Conservation (phyloP, 192 early-diverging fungal genomes). For the Dimargaris xerosporica region DNA sequence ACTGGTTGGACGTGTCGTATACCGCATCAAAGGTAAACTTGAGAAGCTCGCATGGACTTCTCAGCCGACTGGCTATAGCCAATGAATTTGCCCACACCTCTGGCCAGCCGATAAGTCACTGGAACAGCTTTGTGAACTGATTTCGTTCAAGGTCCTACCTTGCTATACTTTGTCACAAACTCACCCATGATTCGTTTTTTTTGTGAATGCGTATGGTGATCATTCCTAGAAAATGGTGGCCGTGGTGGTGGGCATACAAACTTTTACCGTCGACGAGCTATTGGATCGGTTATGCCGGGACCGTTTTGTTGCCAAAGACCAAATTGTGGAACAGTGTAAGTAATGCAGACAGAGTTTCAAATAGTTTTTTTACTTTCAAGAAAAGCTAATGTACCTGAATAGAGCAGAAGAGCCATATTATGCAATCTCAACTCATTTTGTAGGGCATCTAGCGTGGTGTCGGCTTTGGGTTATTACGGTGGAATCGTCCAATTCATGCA, state of each 20-base stretch:
- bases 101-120: background rate
- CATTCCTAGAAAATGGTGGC: too few relatives aligned
- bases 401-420: too few relatives aligned
- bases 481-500: background rate
- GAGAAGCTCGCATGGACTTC: background rate
- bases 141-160: too few relatives aligned
- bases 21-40: conserved; percentile 28
- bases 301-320: too few relatives aligned
- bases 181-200: background rate
- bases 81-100: background rate
- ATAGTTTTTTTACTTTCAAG: too few relatives aligned
- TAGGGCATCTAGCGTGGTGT: background rate
- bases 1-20: conserved; percentile 37
- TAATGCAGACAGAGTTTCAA: too few relatives aligned
- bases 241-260: too few relatives aligned
- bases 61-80: background rate
- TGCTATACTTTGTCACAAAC: background rate
- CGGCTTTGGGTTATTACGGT: background rate
- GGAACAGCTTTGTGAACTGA: background rate
- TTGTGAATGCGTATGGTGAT: background rate
- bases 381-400: too few relatives aligned
- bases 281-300: too few relatives aligned
- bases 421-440: too few relatives aligned
- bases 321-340: too few relatives aligned
- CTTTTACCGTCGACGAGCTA: too few relatives aligned